Conservation (phyloP, 306 rosid species). For the Vigna reflexopilosa region DNA sequence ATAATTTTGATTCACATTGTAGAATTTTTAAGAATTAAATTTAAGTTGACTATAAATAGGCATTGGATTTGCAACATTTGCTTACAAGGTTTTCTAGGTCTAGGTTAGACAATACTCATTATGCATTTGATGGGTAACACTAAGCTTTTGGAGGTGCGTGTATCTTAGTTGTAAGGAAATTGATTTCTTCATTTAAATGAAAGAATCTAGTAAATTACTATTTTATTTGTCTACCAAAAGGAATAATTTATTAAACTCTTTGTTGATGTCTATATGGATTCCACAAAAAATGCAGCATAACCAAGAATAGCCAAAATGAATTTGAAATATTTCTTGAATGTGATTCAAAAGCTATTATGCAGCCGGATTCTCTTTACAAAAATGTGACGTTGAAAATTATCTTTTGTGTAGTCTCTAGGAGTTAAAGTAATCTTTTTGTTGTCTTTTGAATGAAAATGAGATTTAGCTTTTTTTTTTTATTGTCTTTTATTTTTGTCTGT, state of each 20-base stretch:
- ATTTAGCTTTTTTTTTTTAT: no score
- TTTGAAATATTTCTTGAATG: no score
- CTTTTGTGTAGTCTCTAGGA: conserved; percentile 15
- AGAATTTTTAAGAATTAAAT: background rate
- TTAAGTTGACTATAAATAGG: background rate
- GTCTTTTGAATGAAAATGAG: background rate
- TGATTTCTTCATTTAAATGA: conserved; percentile 13
- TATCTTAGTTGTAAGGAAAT: background rate
- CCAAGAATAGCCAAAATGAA: no score
- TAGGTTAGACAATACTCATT: background rate
- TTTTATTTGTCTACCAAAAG: background rate
- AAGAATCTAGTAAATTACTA: conserved; percentile 7
- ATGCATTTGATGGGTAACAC: background rate
- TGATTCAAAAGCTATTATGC: background rate
- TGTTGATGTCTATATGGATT: no score
- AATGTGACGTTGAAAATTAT: background rate
- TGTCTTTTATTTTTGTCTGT: background rate
- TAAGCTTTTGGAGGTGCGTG: background rate
- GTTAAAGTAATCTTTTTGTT: background rate
- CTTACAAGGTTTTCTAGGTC: conserved; percentile 15
- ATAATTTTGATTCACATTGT: conserved; percentile 24
- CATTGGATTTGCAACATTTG: conserved; percentile 1
- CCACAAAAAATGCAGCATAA: no score
- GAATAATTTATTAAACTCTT: no score
- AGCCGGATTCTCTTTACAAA: background rate